phyloP scores from a whole-genome alignment of 2,329 filamentous ascomycete genomes.

The Monilinia fructigena region DNA sequence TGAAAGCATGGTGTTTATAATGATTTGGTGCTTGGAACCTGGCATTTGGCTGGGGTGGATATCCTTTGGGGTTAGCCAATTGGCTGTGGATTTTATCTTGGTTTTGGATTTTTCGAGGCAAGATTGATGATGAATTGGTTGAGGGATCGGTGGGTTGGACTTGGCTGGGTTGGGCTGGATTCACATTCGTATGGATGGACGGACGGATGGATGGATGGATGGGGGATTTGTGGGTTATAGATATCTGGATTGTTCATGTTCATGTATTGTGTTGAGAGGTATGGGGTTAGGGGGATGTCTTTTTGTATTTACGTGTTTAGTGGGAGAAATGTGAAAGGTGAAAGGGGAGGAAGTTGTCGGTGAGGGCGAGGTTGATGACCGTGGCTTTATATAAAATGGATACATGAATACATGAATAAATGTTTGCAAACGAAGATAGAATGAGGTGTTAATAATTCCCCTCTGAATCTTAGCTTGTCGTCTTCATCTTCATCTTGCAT shows the following conservation, averaged over 20 bases:
- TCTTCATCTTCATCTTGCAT: too few species aligned
- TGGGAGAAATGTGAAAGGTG: not conserved
- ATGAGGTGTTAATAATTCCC: too few species aligned
- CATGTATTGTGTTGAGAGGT: not conserved
- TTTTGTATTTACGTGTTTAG: not conserved
- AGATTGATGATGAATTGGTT: not conserved
- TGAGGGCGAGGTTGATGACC: not conserved
- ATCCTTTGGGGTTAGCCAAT: too few species aligned
- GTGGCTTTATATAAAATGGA: not conserved
- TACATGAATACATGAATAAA: not conserved
- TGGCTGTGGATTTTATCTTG: too few species aligned
- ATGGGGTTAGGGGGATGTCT: not conserved
- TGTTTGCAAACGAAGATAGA: not conserved
- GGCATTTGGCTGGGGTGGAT: too few species aligned
- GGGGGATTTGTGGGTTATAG: not conserved
- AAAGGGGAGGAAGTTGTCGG: not conserved
- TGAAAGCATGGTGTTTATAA: too few species aligned
- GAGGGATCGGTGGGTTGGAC: not conserved
- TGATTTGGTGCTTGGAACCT: too few species aligned
- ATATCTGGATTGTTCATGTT: not conserved
- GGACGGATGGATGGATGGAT: not conserved
- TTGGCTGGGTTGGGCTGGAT: not conserved
- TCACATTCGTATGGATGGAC: too few species aligned
- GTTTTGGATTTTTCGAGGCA: not conserved
- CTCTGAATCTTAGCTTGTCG: too few species aligned